Conservation (phyloP, 2,329 filamentous ascomycete genomes). For the Xylaria sp. region DNA sequence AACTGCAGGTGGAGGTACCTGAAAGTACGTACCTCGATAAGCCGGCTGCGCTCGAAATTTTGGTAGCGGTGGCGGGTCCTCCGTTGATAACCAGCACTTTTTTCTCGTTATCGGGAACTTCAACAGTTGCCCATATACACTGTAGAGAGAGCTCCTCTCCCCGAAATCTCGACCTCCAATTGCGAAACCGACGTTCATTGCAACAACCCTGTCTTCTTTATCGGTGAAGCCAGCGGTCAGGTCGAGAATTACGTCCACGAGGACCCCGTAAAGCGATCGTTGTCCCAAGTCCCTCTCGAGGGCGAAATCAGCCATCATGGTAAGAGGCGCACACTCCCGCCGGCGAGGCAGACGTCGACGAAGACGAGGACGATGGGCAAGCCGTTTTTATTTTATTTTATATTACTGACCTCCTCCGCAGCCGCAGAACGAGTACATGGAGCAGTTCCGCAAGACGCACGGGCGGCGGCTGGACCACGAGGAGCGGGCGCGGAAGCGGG, state of each 20-base stretch:
- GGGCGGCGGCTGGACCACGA: slow-evolving; percentile 55
- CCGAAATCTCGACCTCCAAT: neutral
- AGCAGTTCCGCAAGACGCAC: slow-evolving; percentile 29
- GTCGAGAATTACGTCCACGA: neutral
- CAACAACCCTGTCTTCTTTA: neutral
- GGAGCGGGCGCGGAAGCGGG: slow-evolving; percentile 83
- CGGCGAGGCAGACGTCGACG: slow-evolving; percentile 1
- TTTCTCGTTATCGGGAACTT: slow-evolving; percentile 19
- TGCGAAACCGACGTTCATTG: no score
- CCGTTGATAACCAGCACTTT: slow-evolving; percentile 19
- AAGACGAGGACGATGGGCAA: slow-evolving; percentile 24
- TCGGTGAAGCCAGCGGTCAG: neutral
- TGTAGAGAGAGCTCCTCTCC: neutral
- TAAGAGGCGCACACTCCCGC: slow-evolving; percentile 5
- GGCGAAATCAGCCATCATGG: slow-evolving; percentile 31
- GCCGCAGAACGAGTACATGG: slow-evolving; percentile 77
- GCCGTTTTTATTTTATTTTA: slow-evolving; percentile 21
- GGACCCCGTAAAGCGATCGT: neutral
- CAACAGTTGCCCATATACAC: neutral
- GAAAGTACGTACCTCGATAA: no score
- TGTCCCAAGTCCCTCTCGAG: slow-evolving; percentile 34
- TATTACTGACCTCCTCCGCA: slow-evolving; percentile 40
- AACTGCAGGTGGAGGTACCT: no score
- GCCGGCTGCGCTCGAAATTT: slow-evolving; percentile 9
- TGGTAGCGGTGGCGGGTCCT: slow-evolving; percentile 19